Conservation (phyloP, 441 rosid genomes). For the Pelargonium exstipulatum region DNA sequence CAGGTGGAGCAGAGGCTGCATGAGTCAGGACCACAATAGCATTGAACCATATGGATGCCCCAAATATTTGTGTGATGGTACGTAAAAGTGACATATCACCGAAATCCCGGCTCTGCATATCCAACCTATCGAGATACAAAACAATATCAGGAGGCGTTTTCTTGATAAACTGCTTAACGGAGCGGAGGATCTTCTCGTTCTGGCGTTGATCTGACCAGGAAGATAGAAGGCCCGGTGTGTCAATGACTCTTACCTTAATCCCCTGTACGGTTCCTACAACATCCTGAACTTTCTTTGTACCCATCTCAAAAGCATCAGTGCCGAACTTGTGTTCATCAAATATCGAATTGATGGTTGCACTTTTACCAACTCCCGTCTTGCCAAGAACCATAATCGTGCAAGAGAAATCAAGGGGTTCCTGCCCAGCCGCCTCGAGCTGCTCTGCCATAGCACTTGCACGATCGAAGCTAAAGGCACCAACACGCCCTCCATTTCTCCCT, state of each 20-base stretch:
- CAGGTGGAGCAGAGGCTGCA: slow-evolving; percentile 98
- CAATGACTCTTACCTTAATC: slow-evolving; percentile 80
- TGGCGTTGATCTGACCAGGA: slow-evolving; percentile 89
- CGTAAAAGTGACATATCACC: slow-evolving; percentile 93
- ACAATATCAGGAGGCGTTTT: slow-evolving; percentile 95
- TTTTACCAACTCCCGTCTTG: slow-evolving; percentile 93
- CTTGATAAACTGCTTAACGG: slow-evolving; percentile 73
- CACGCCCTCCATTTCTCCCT: slow-evolving; percentile 96
- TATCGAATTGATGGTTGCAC: slow-evolving; percentile 92
- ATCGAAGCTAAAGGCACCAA: slow-evolving; percentile 95
- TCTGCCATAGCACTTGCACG: slow-evolving; percentile 98
- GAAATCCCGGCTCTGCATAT: slow-evolving; percentile 87
- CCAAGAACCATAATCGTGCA: slow-evolving; percentile 98
- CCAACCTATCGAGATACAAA: slow-evolving; percentile 90
- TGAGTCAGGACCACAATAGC: slow-evolving; percentile 96
- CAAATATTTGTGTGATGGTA: slow-evolving; percentile 82
- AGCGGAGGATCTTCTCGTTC: slow-evolving; percentile 79
- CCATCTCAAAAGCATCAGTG: slow-evolving; percentile 82
- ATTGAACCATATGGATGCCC: slow-evolving; percentile 94
- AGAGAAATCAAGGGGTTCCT: slow-evolving; percentile 90
- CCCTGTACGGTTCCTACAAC: slow-evolving; percentile 92
- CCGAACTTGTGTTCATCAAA: slow-evolving; percentile 78
- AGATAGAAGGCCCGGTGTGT: slow-evolving; percentile 89
- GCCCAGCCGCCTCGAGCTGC: slow-evolving; percentile 88
- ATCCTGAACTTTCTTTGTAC: slow-evolving; percentile 87